phyloP scores from a whole-genome alignment of 768 basidiomycete genomes.

The Cubamyces lactineus region DNA sequence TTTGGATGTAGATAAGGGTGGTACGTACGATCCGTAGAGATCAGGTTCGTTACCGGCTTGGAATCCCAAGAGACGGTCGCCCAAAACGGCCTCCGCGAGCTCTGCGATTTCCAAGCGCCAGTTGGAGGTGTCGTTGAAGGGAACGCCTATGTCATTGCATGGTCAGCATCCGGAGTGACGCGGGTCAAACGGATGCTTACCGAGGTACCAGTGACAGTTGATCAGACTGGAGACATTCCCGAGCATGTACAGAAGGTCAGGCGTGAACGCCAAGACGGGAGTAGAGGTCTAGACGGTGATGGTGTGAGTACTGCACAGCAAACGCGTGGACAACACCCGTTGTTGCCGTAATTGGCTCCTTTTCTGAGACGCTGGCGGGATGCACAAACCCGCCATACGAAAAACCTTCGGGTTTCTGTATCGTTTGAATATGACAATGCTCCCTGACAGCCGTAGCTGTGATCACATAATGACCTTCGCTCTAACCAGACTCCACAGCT shows the following conservation, averaged over 20 bases:
- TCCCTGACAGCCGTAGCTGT: too few relatives aligned
- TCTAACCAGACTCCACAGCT: too few relatives aligned
- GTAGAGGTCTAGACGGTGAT: conserved; percentile 49
- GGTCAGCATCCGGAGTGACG: too few relatives aligned
- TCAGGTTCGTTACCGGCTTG: conserved; percentile 63
- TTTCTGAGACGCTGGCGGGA: too few relatives aligned
- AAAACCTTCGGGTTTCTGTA: too few relatives aligned
- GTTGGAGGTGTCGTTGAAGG: conserved; percentile 32
- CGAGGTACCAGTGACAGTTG: conserved; percentile 51
- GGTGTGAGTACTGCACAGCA: too few relatives aligned
- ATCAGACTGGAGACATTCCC: conserved; percentile 46
- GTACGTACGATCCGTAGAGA: conserved; percentile 45
- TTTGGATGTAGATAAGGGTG: background rate
- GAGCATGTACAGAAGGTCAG: conserved; percentile 53
- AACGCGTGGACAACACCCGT: too few relatives aligned
- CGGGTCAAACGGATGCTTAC: conserved; percentile 22
- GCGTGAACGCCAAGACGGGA: conserved; percentile 49
- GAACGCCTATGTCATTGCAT: conserved; percentile 32
- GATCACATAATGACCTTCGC: too few relatives aligned
- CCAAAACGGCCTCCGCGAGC: conserved; percentile 44
- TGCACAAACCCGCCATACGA: too few relatives aligned
- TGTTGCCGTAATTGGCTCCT: too few relatives aligned
- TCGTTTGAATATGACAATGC: too few relatives aligned
- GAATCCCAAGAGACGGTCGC: conserved; percentile 45
- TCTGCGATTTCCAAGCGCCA: conserved; percentile 41